Base-by-base conservation (phyloP, 208 protist genomes). In the Leishmania lainsoni region DNA sequence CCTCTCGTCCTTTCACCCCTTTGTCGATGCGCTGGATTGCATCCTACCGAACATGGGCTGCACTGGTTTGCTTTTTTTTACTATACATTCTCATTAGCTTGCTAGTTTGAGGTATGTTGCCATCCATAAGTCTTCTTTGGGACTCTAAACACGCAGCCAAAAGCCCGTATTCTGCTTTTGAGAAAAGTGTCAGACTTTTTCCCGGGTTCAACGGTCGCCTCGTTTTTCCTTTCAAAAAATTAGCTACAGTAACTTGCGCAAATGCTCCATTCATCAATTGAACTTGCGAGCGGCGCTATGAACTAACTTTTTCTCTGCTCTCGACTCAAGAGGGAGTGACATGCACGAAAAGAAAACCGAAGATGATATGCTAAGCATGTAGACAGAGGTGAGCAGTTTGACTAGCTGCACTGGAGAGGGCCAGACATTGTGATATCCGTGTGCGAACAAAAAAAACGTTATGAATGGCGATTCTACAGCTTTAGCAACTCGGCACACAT, bases 1-100 rank as follows among this genome's bases (percentile, higher is more conserved):
- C 94, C 10, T 96, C 94, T 32, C 89, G 87, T 26, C 91, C 91
- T 22, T 97, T 91, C 81, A 82, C 78, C 72, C 79, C 71, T 20
- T 68, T 45, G 42, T 92, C 86, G 26, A 89, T 75, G 39, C 85
- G 94, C n/a, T 93, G 88, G 86, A 81, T 97, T 6, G 94, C 94
- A 22, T 84, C 90, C 3, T 95, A 97, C 79, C 79, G 58, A 39
- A 88, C 85, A 14, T 93, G 88, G 86, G 80, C 83, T 16, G 49
- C 81, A 63, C 16, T 93, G 69, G 17, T 89, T 5, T 58, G 83
- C 14, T 14, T 81, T 14, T 72, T 70, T 76, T 68, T 79, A 61
- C 61, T 76, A 17, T 77, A 5, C 35, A 26, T 81, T 63, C 26
- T 68, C 16, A 32, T 83, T 51, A 56, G 45, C 76, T 71, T 74